These are phyloP conservation scores for Glycine soja DNA, from an alignment of 306 rosid genomes.

Conservation along the genomic window DNA sequence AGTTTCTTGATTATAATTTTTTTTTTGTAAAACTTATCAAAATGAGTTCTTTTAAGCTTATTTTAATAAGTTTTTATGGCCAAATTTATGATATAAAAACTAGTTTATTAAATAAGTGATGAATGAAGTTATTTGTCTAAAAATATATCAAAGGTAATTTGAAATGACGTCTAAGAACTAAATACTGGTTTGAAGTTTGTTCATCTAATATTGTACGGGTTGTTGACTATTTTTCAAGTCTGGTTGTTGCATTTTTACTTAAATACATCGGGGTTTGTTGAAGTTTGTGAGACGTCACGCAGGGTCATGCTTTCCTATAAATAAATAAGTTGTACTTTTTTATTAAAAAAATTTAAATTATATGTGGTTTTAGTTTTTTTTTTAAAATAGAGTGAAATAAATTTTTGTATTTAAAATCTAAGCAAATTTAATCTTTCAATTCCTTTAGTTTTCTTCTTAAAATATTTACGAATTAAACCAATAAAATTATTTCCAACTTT, in stretches of 20 bases:
- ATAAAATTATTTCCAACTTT: no score
- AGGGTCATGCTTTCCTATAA: background rate
- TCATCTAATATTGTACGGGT: background rate
- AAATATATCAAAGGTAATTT: background rate
- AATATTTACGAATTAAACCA: no score
- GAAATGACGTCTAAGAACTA: background rate
- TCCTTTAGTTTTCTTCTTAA: no score
- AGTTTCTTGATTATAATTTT: background rate
- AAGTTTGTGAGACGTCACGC: background rate
- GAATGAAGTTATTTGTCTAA: background rate
- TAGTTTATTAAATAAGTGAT: background rate
- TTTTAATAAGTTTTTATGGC: background rate
- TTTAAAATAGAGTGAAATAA: no score
- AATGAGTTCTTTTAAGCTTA: background rate
- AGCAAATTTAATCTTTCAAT: no score
- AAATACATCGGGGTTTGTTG: background rate
- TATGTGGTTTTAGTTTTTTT: no score
- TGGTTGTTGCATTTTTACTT: background rate
- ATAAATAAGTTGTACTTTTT: no score
- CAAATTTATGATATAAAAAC: background rate
- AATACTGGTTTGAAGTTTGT: conserved; percentile 18
- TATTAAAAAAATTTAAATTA: no score
- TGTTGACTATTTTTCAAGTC: background rate
- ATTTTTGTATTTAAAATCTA: no score
- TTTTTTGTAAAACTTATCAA: background rate